Conservation (phyloP, 108 stramenopile species). For the Cylindrotheca closterium region DNA sequence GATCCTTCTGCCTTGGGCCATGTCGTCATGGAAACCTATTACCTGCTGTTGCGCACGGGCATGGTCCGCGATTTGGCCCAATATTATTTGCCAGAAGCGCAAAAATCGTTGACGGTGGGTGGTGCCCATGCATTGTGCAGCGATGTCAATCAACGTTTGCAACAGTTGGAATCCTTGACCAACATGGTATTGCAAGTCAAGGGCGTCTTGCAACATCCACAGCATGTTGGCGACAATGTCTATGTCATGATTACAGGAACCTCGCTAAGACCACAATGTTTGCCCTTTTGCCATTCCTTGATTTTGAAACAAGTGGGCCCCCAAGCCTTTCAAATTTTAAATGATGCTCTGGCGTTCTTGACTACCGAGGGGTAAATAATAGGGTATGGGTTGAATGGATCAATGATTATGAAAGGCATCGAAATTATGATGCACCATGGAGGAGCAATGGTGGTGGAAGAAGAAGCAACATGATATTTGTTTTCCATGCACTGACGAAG, state of each 20-base stretch:
- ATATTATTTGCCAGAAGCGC: constrained; percentile 52
- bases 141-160: constrained; percentile 40
- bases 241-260: constrained; percentile 58
- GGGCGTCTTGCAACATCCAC: constrained; percentile 67
- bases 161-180: constrained; percentile 58
- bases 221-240: constrained; percentile 27
- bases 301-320: constrained; percentile 32
- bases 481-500: too few species aligned
- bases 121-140: constrained; percentile 71
- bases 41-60: constrained; percentile 37
- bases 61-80: constrained; percentile 41
- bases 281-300: constrained; percentile 71
- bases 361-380: constrained; percentile 16
- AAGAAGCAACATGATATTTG: too few species aligned
- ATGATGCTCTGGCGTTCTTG: constrained; percentile 68
- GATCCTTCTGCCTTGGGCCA: constrained; percentile 47
- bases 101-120: constrained; percentile 73
- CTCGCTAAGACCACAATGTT: constrained; percentile 28
- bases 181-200: constrained; percentile 48
- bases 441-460: too few species aligned
- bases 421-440: too few species aligned
- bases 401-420: too few species aligned
- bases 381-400: too few species aligned
- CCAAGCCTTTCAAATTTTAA: constrained; percentile 70
- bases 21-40: constrained; percentile 57